Base-by-base conservation (phyloP, 176 grass and related monocot genomes). In the Puya raimondii region DNA sequence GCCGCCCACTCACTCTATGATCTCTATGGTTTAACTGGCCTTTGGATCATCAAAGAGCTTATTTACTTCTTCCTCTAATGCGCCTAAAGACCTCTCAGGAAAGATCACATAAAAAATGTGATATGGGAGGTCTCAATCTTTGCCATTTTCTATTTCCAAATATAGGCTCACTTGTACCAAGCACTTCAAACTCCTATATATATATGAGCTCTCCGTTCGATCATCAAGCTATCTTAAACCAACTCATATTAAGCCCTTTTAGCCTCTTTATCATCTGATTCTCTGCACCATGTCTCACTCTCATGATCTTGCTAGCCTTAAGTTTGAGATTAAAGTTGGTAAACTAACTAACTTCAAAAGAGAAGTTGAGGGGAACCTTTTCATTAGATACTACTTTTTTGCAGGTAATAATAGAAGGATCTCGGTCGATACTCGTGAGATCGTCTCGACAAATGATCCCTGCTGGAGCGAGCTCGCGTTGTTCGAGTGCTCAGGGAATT, bases 371-470 rank as follows among this genome's bases (percentile, higher is more conserved):
- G 53, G 75, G 6, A 9, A 1, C 64, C 65, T 91, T 64, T 84
- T 81, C 64, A 20, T 87, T 3, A 70, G 88, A 67, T 91, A 87
- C 79, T 80, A 82, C 54, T 67, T 91, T 15, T 79, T 73, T 0
- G 78, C 69, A 4, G 84, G 86, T 33, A 70, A 67, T 3, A 70
- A 61, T 64, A 54, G 84, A 47, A 67, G 88, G 65, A 70, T 91
- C 50, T 79, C 81, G 13, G 74, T 91, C 51, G 81, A 91, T 72
- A 91, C 81, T 12, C 64, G 74, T 3, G 88, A 87, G 64, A 57
- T 81, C 50, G 7, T 72, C 69, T 70, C 81, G 68, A 70, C 51
- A 56, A 81, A 56, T 72, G 66, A 49, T 78, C 66, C 13, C 26
- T 15, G 9, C 81, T 91, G 75, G 78, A 86, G 81, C 23, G 74